Evolutionary conservation across 768 basidiomycete genomes (phyloP), one percentile per base, ranked within the genome.

Genomic region (Podaxis rugospora): DNA sequence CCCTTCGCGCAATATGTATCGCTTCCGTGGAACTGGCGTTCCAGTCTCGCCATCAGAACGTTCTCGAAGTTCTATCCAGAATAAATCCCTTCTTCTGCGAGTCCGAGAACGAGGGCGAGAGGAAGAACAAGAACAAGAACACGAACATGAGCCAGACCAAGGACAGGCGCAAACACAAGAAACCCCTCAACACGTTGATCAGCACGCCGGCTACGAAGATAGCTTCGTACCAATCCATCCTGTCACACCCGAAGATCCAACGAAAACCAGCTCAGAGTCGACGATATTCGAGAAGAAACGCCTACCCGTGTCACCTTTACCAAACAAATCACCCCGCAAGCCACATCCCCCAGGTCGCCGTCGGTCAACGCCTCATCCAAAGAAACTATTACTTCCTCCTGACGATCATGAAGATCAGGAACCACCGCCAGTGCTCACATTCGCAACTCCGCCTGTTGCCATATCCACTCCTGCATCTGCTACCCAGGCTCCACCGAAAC

Each of bases 251-350:
- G 52, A 63, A 35, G 49, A 53, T 42, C 53, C 58, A 50, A 32
- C 52, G 5, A 55, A 59, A 7, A 14, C 42, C 14, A 37, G 47
- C 28, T 53, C 65, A 5, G 63, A 60, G 49, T 18, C 66, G 4
- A 70, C 80, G 65, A 27, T 83, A 3, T 87, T 90, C 65, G 78
- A 82, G 42, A 83, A 77, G 62, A 83, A 77, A 62, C 85, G 90
- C 0, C 79, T 78, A 0, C 89, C 89, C 0, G 77, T 76, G 21
- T 90, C 88, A 1, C 90, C 90, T 1, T 72, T 92, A 66, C 86
- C 85, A 11, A 62, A 68, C 5, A 71, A 78, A 40, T 80, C 81
- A 1, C 86, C 88, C 0, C 78, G 81, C 5, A 83, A 80, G 67
- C 83, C 83, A 0, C 77, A 75, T 0, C 84, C 88, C 3, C 90